These are phyloP conservation scores for Infundibulicybe gibba DNA, from an alignment of 768 basidiomycete genomes.

Conservation along the genomic window DNA sequence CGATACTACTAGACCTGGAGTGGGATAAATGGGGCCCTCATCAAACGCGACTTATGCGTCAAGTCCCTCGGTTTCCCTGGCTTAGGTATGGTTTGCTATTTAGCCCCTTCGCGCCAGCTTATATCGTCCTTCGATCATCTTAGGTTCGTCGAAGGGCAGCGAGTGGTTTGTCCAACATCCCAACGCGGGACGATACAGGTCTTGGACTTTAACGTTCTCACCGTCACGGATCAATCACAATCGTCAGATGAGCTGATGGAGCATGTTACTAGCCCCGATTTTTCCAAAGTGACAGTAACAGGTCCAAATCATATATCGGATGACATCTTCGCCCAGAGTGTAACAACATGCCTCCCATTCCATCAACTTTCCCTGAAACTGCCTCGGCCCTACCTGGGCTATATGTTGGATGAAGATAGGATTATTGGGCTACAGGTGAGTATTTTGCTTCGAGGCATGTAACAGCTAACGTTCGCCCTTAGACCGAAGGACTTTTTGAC, in stretches of 20 bases:
- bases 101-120: neutral
- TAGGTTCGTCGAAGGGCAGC: slow-evolving; percentile 17
- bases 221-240: neutral
- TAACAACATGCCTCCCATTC: slow-evolving; percentile 11
- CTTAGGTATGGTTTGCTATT: slow-evolving; percentile 12
- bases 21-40: slow-evolving; percentile 11
- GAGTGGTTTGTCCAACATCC: slow-evolving; percentile 8
- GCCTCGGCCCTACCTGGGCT: slow-evolving; percentile 10
- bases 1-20: neutral
- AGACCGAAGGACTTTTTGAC: no score
- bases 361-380: slow-evolving; percentile 1
- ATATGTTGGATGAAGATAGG: slow-evolving; percentile 18
- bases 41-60: slow-evolving; percentile 2
- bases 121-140: neutral
- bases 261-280: neutral
- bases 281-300: neutral
- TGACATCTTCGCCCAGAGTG: slow-evolving; percentile 6
- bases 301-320: slow-evolving; percentile 2
- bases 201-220: slow-evolving; percentile 11
- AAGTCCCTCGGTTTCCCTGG: slow-evolving; percentile 7
- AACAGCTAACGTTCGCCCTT: no score
- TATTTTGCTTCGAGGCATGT: no score
- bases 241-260: neutral
- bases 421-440: slow-evolving; percentile 15
- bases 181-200: slow-evolving; percentile 5